Evolutionary conservation across 306 rosid species (phyloP).

Genomic region (Prinsepia uniflora): DNA sequence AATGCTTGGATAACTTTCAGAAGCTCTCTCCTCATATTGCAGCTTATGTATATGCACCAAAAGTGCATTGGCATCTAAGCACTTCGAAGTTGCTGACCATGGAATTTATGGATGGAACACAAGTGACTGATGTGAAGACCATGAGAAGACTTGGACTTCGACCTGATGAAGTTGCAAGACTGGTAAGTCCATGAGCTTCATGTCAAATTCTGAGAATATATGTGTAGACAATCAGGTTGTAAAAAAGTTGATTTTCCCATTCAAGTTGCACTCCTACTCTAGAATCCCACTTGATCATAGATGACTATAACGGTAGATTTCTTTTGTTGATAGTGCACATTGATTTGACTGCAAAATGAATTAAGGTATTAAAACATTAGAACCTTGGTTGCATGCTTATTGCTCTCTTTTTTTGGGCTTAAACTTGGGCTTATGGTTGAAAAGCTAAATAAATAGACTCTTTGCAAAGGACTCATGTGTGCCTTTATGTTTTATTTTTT

Average conservation of each 20-base stretch:
- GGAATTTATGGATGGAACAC: slow-evolving; percentile 91
- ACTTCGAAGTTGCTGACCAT: slow-evolving; percentile 86
- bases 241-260: not conserved
- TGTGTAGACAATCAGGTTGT: not conserved
- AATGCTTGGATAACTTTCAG: slow-evolving; percentile 77
- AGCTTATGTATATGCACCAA: slow-evolving; percentile 74
- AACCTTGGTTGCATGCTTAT: not conserved
- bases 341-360: not conserved
- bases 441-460: not conserved
- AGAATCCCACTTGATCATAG: slow-evolving; percentile 3
- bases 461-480: not conserved
- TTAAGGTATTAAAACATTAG: not conserved
- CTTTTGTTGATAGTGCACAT: not conserved
- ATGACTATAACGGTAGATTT: not conserved
- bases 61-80: slow-evolving; percentile 77
- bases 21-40: slow-evolving; percentile 90
- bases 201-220: slow-evolving; percentile 2
- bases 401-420: too few species aligned
- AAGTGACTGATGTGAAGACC: slow-evolving; percentile 67
- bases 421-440: not conserved
- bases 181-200: slow-evolving; percentile 52
- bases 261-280: not conserved
- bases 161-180: slow-evolving; percentile 73
- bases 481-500: slow-evolving; percentile 11
- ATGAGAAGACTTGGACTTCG: slow-evolving; percentile 61